phyloP scores from a whole-genome alignment of 2,329 filamentous ascomycete genomes.

The Arthrobotrys megalospora region DNA sequence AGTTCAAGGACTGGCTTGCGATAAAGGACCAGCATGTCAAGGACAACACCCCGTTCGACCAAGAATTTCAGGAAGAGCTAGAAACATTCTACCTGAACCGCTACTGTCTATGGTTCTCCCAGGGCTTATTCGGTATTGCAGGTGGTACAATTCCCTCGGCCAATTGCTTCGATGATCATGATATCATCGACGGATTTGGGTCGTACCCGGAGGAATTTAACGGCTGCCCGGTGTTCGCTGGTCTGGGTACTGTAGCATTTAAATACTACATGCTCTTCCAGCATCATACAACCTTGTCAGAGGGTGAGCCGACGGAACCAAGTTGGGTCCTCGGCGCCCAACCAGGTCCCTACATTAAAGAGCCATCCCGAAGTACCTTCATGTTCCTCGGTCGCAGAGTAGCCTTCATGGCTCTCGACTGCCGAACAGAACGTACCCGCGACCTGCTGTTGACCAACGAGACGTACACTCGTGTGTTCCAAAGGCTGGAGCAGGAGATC shows the following conservation, averaged over 20 bases:
- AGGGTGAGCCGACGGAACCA: conserved; percentile 86
- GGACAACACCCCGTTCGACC: conserved; percentile 81
- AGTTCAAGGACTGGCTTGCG: conserved; percentile 87
- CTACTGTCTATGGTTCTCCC: conserved; percentile 93
- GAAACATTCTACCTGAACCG: conserved; percentile 89
- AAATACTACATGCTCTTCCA: conserved; percentile 99
- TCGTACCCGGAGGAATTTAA: conserved; percentile 95
- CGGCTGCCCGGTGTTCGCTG: conserved; percentile 88
- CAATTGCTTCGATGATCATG: conserved; percentile 97
- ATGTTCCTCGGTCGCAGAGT: conserved; percentile 84
- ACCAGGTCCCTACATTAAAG: conserved; percentile 90
- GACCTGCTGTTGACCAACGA: conserved; percentile 84
- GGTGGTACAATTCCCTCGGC: conserved; percentile 97
- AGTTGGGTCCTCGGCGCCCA: conserved; percentile 88
- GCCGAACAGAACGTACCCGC: conserved; percentile 88
- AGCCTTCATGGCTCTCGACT: conserved; percentile 88
- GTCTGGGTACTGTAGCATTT: conserved; percentile 90
- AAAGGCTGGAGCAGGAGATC: conserved; percentile 86
- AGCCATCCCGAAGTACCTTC: conserved; percentile 87
- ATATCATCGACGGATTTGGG: conserved; percentile 91
- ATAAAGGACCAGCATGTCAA: conserved; percentile 86
- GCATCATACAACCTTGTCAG: conserved; percentile 87
- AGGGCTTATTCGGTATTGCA: conserved; percentile 92
- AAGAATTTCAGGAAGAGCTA: conserved; percentile 87
- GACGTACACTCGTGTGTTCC: conserved; percentile 89